Evolutionary conservation across 805 yeast genomes (phyloP), one percentile per base, ranked within the genome.

Genomic region (Ogataea zsoltii): DNA sequence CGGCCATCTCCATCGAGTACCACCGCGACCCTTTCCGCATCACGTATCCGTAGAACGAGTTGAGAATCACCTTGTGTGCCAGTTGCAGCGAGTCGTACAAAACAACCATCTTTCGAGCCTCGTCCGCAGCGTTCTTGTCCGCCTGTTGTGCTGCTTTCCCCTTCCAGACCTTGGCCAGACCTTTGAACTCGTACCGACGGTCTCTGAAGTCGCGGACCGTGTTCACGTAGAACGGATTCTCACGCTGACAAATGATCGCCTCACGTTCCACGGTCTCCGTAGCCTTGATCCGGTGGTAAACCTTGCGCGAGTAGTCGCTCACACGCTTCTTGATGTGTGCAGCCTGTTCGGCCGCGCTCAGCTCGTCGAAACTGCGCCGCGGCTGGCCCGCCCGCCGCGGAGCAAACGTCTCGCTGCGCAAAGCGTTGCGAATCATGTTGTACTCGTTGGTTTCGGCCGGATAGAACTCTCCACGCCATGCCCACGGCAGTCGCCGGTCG

Each of bases 1-100:
- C 99, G 0, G 99, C 99, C 99, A 95, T 94, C 66, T 94, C 99
- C 94, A 94, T 90, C 0, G 99, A 94, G 60, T 91, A 94, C 99
- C 99, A 94, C 49, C 99, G 77, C 0, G 99, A 94, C 32, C 99
- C 99, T 60, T 94, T 94, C 67, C 99, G 80, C 99, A 94, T 94
- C 12, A 94, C 99, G 60, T 94, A 94, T 40, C 99, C 99, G 59
- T 94, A 94, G 63, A 94, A 94, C 0, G 98, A 92, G 61, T 94
- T 94, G 58, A 94, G 75, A 68, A 94, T 94, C 61, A 92, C 97
- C 61, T 94, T 94, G 65, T 94, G 98, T 0, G 99, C 99, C 53
- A 94, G 75, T 68, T 94, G 99, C 56, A 94, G 71, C 2, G 99
- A 92, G 62, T 94, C 99, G 63, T 91, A 94, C 40, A 94, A 73